Conservation (phyloP, 139 green algal genomes). For the Pedinophyceae sp. region DNA sequence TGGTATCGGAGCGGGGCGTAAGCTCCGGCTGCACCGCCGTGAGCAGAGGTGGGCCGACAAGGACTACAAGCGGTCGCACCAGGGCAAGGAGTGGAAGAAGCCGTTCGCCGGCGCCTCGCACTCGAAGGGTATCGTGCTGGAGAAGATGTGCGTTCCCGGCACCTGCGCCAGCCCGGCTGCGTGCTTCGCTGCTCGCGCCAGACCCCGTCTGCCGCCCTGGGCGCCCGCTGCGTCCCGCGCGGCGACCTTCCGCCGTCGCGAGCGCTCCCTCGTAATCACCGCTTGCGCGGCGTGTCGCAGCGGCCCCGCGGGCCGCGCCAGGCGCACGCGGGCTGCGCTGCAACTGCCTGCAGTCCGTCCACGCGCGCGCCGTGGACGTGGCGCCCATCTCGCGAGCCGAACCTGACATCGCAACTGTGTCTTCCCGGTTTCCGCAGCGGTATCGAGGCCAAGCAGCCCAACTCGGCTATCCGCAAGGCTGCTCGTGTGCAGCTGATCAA, state of each 20-base stretch:
- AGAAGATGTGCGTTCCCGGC: constrained; percentile 99
- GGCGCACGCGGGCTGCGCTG: too few species aligned
- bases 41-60: constrained; percentile 95
- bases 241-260: too few species aligned
- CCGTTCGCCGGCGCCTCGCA: constrained; percentile 97
- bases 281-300: too few species aligned
- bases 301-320: too few species aligned
- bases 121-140: constrained; percentile 98
- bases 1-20: constrained; percentile 97
- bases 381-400: too few species aligned
- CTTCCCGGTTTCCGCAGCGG: constrained; percentile 44
- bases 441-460: constrained; percentile 99
- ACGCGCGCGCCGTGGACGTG: too few species aligned
- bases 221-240: too few species aligned
- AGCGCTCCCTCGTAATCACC: too few species aligned
- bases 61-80: constrained; percentile 97
- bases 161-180: too few species aligned
- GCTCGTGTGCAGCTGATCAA: constrained; percentile 99
- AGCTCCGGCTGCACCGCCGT: constrained; percentile 82
- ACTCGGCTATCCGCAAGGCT: constrained; percentile 99
- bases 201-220: neutral
- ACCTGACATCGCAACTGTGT: too few species aligned
- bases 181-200: too few species aligned
- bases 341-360: too few species aligned
- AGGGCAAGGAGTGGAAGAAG: constrained; percentile 99